Evolutionary conservation across 2,329 filamentous ascomycete genomes (phyloP).

Genomic region (Phialophora macrospora): DNA sequence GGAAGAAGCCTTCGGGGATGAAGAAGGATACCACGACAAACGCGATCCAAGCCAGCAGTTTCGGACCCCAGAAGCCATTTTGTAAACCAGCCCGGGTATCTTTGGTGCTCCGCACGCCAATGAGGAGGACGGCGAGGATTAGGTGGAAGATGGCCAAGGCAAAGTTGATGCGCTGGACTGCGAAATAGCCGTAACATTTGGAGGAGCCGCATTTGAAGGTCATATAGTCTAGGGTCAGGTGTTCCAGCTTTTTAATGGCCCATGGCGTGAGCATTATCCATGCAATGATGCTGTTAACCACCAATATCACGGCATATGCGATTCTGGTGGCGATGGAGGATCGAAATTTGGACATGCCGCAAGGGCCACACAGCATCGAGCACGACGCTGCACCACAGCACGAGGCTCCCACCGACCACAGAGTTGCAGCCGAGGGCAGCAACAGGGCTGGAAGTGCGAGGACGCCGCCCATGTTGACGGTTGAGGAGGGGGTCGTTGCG

Average conservation of each 20-base stretch:
- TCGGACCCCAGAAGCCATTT: conserved; percentile 99
- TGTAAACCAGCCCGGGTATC: conserved; percentile 86
- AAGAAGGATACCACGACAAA: conserved; percentile 92
- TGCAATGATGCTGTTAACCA: conserved; percentile 93
- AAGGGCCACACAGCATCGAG: conserved; percentile 92
- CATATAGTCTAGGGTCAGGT: conserved; percentile 92
- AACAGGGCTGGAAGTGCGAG: conserved; percentile 89
- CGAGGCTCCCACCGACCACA: conserved; percentile 79
- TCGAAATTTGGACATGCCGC: conserved; percentile 96
- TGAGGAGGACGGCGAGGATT: conserved; percentile 78
- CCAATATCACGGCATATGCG: conserved; percentile 90
- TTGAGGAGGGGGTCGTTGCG: background rate
- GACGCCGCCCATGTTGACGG: conserved; percentile 77
- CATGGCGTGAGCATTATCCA: conserved; percentile 99
- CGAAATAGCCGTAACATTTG: conserved; percentile 92
- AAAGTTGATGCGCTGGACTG: conserved; percentile 97
- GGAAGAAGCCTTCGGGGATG: conserved; percentile 92
- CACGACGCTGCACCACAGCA: conserved; percentile 97
- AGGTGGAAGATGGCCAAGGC: conserved; percentile 93
- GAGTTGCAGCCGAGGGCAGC: conserved; percentile 81
- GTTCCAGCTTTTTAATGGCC: conserved; percentile 94
- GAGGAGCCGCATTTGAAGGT: conserved; percentile 84
- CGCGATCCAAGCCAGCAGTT: conserved; percentile 84
- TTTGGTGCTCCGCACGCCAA: conserved; percentile 85
- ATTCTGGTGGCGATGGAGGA: conserved; percentile 98